Percentiles rank a stretch among this genome's conserved stretches.
Evolutionary conservation across 345 rosid genomes (phyloP).

Genomic region (Adansonia digitata): DNA sequence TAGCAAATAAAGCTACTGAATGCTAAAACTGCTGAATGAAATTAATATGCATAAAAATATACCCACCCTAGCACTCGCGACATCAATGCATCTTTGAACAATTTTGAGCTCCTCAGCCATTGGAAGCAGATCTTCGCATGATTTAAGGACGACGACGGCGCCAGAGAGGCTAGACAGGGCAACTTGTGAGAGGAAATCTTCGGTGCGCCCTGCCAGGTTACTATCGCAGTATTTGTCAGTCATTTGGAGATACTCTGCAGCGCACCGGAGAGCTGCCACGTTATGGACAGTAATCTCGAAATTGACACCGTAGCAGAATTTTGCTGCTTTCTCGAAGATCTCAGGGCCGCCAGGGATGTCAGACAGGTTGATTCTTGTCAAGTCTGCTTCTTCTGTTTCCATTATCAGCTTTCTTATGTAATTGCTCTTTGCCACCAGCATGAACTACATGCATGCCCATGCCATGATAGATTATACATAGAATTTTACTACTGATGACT

Average conservation of each 20-base stretch:
- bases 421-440: constrained; percentile 91
- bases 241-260: constrained; percentile 89
- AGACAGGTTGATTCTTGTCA: constrained; percentile 56
- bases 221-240: constrained; percentile 60
- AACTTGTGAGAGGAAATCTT: constrained; percentile 77
- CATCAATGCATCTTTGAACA: constrained; percentile 68
- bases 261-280: constrained; percentile 85
- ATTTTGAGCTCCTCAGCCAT: constrained; percentile 61
- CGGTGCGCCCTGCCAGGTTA: constrained; percentile 80
- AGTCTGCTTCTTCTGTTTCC: constrained; percentile 61
- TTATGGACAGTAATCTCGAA: constrained; percentile 93
- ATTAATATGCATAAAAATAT: background rate
- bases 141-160: constrained; percentile 76
- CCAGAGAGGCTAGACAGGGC: constrained; percentile 84
- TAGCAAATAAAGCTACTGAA: too few relatives aligned
- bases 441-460: constrained; percentile 42
- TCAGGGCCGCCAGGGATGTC: constrained; percentile 92
- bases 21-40: too few relatives aligned
- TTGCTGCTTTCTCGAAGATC: constrained; percentile 87
- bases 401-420: constrained; percentile 67
- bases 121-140: constrained; percentile 77
- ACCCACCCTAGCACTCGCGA: constrained; percentile 50
- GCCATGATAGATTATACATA: background rate
- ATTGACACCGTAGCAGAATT: constrained; percentile 92
- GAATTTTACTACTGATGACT: background rate